phyloP scores from a whole-genome alignment of 805 yeast species.

The Metschnikowia proteae region DNA sequence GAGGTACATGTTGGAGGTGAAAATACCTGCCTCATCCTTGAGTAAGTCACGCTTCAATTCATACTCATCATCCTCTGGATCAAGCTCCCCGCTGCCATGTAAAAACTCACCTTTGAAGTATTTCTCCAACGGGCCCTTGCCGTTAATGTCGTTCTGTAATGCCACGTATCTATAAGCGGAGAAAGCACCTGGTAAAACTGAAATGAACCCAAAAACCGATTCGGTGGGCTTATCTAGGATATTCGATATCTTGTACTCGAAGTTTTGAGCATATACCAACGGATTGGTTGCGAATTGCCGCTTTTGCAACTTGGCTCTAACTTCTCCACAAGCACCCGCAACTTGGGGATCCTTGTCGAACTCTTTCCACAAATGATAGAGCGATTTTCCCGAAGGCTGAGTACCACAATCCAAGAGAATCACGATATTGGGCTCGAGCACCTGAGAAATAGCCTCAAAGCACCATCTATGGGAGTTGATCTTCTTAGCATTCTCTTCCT shows the following conservation, averaged over 20 bases:
- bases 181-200: conserved; percentile 95
- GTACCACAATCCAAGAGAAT: conserved; percentile 93
- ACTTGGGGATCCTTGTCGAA: conserved; percentile 74
- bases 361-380: conserved; percentile 86
- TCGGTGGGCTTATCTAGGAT: conserved; percentile 95
- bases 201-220: conserved; percentile 88
- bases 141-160: conserved; percentile 59
- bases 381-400: conserved; percentile 77
- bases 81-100: conserved; percentile 52
- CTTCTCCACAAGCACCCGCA: conserved; percentile 98
- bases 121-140: conserved; percentile 81
- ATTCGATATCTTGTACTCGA: conserved; percentile 94
- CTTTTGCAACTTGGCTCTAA: conserved; percentile 46
- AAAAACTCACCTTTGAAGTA: conserved; percentile 91
- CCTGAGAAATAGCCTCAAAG: conserved; percentile 84
- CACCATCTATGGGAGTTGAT: conserved; percentile 98
- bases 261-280: conserved; percentile 91
- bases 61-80: conserved; percentile 34
- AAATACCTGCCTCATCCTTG: conserved; percentile 56
- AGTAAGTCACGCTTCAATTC: conserved; percentile 34
- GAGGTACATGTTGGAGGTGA: conserved; percentile 92
- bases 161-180: conserved; percentile 91
- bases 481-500: conserved; percentile 83
- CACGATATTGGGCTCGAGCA: conserved; percentile 77
- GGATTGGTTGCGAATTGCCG: conserved; percentile 64